Evolutionary conservation across 129 eudicot genomes (phyloP), one percentile per base, ranked within the genome.

Genomic region (Pittosporum tobira): DNA sequence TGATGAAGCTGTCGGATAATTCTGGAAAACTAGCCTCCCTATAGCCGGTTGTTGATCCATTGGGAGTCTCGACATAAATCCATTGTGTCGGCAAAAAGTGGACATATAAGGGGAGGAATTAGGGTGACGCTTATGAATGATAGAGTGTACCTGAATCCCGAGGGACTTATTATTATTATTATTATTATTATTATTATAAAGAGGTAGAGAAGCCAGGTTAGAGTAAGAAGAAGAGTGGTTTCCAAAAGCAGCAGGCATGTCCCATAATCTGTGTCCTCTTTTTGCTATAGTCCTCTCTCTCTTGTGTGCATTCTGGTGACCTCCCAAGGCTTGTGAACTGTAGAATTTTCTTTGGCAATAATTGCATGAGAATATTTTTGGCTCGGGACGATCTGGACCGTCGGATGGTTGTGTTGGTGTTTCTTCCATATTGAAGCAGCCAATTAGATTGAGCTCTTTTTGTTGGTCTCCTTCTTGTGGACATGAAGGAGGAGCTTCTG

Each of bases 301-400:
- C 59, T 80, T 80, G 61, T 80, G 87, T 19, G 87, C 87, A 76
- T 80, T 80, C 66, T 80, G 87, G 66, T 80, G 87, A 10, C 87
- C 87, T 0, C 87, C 87, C 45, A 80, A 30, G 36, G 87, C 87
- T 62, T 80, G 87, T 46, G 87, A 80, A 58, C 87, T 76, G 42
- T 80, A 80, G 57, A 80, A 80, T 53, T 76, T 80, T 42, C 87
- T 69, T 66, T 80, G 82, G 21, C 87, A 80, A 27, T 68, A 80
- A 61, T 80, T 80, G 74, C 87, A 80, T 21, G 82, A 76, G 55
- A 80, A 80, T 61, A 80, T 74, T 69, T 79, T 64, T 30, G 82
- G 68, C 68, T 80, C 87, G 40, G 68, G 50, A 46, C 74, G 68
- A 64, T 80, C 87, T 36, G 68, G 50, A 46, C 74, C 43, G 26